A percentile compares a stretch with the other conserved stretches of the same genome.
phyloP scores from a whole-genome alignment of 179 eudicot species.

The Camellia oleifera region DNA sequence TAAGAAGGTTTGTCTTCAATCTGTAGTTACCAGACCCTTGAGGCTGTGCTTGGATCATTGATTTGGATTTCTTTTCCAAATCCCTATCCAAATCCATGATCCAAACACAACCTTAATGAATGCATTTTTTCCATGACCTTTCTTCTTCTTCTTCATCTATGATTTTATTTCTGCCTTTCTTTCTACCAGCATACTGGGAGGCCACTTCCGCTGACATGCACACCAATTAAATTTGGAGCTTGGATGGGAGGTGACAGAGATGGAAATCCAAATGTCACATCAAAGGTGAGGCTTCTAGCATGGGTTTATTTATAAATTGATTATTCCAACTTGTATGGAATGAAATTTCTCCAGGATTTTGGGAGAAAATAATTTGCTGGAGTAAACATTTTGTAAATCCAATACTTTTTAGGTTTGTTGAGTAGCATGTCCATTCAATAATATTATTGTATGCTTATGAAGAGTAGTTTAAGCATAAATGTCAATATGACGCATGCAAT shows the following conservation, averaged over 20 bases:
- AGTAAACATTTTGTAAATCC: background rate
- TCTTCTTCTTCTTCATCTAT: background rate
- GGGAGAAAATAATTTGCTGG: background rate
- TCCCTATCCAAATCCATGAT: too few relatives aligned
- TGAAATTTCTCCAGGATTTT: background rate
- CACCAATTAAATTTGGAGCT: conserved; percentile 91
- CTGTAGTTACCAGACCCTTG: background rate
- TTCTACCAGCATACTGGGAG: conserved; percentile 76
- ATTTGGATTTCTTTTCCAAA: too few relatives aligned
- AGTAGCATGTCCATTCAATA: background rate
- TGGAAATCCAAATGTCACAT: conserved; percentile 95
- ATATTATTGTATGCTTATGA: too few relatives aligned
- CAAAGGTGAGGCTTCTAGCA: conserved; percentile 53
- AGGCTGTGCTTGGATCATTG: too few relatives aligned
- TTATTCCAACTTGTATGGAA: background rate
- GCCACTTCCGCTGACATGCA: conserved; percentile 85
- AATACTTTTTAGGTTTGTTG: background rate
- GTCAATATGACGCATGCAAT: background rate
- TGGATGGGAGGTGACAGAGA: conserved; percentile 99
- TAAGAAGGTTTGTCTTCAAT: conserved; percentile 56
- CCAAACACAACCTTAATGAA: too few relatives aligned
- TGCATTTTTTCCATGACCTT: background rate
- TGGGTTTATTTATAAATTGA: background rate
- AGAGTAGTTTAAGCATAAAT: background rate
- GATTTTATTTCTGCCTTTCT: background rate